Conservation (phyloP, 208 protist species). For the Wallacemonas collosoma region DNA sequence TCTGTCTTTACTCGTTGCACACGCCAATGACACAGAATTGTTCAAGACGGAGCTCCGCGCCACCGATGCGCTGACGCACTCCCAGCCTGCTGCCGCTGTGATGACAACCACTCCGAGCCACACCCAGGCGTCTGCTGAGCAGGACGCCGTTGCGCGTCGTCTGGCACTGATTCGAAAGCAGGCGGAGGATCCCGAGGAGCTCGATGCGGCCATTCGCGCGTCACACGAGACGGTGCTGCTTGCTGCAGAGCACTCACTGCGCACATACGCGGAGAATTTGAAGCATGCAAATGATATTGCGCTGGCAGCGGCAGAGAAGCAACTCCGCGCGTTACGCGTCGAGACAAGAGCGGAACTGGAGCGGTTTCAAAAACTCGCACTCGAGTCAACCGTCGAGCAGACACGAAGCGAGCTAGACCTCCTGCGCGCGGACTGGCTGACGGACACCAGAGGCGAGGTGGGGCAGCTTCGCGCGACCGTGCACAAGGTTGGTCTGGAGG, state of each 20-base stretch:
- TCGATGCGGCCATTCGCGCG: slow-evolving; percentile 31
- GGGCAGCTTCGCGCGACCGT: slow-evolving; percentile 42
- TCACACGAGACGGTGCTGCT: slow-evolving; percentile 52
- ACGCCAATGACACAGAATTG: slow-evolving; percentile 79
- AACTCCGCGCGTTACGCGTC: slow-evolving; percentile 49
- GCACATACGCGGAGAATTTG: slow-evolving; percentile 60
- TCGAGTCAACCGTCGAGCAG: slow-evolving; percentile 37
- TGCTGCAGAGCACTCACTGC: slow-evolving; percentile 60
- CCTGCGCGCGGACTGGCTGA: slow-evolving; percentile 42
- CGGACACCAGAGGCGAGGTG: slow-evolving; percentile 37
- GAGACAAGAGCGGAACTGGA: slow-evolving; percentile 51
- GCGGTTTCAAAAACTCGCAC: slow-evolving; percentile 46
- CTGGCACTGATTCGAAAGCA: slow-evolving; percentile 26
- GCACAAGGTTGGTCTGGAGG: slow-evolving; percentile 34
- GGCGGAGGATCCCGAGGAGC: slow-evolving; percentile 26
- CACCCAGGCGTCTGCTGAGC: slow-evolving; percentile 17
- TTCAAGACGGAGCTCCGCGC: slow-evolving; percentile 65
- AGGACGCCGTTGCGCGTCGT: slow-evolving; percentile 25
- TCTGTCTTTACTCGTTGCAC: slow-evolving; percentile 67
- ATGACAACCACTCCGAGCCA: not conserved
- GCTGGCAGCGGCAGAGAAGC: slow-evolving; percentile 59
- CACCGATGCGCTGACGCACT: not conserved
- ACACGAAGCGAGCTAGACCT: slow-evolving; percentile 53
- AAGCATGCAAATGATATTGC: slow-evolving; percentile 64
- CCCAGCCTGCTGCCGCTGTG: not conserved